Evolutionary conservation across 1,284 basidiomycete species (phyloP), one percentile per base, ranked within the genome.

Genomic region (Rhodotorula glutinis): DNA sequence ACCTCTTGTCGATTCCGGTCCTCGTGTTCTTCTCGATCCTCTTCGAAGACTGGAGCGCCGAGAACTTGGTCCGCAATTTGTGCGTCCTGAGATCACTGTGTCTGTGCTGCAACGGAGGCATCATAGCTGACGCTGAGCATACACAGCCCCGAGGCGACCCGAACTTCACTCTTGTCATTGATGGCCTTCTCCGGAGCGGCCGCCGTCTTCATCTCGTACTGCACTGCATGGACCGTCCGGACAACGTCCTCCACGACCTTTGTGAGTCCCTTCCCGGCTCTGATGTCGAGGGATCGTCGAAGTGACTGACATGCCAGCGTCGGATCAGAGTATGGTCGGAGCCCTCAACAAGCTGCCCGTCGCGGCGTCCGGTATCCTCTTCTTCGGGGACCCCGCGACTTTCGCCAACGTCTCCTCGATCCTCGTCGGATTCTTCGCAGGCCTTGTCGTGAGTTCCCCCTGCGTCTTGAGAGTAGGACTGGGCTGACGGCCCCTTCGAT

Each of bases 261-360:
- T 80, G 56, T 63, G 30, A 38, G 62, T 29, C 38, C 29, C 53
- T 27, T 10, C 46, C 29, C 88, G 66, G 53, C 44, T 61, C 11
- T 19, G 57, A 3, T 1, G n/a, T n/a, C n/a, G n/a, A n/a, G n/a
- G n/a, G n/a, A n/a, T n/a, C n/a, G n/a, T n/a, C n/a, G n/a, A n/a
- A 44, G 2, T 1, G 17, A 4, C 25, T 29, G 16, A 59, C 53
- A 8, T 3, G 25, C 9, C 11, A n/a, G 5, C n/a, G 2, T 7
- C 2, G 17, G 3, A 53, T 29, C 62, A 63, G 62, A 93, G 91
- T 74, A 98, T 99, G 96, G 94, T 98, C 60, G 96, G 96, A 13
- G 96, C 96, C 0, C 81, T 99, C 74, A 99, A 99, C 83, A 99
- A 99, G 82, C 85, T 98, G 21, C 96, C 96, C 25, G 91, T 99